A percentile compares a stretch with the other conserved stretches of the same genome.
Evolutionary conservation across 768 basidiomycete species (phyloP).

Genomic region (Exsudoporus frostii): DNA sequence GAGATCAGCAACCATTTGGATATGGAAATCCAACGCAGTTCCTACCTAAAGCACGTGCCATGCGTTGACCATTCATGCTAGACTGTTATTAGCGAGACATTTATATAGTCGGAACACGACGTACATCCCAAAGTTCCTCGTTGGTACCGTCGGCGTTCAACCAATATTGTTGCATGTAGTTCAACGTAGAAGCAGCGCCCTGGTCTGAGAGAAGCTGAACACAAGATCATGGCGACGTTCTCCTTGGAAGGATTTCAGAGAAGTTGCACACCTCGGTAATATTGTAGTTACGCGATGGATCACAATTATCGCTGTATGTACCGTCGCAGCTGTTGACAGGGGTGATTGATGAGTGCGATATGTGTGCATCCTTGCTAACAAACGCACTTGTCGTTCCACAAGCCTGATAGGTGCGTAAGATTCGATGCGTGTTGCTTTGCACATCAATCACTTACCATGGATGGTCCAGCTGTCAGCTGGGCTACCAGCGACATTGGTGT

Average conservation of each 20-base stretch:
- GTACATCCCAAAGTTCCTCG: slow-evolving; percentile 68
- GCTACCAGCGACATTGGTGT: slow-evolving; percentile 59
- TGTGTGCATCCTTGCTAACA: background rate
- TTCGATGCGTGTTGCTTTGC: background rate
- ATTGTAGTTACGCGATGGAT: slow-evolving; percentile 44
- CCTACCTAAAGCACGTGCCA: slow-evolving; percentile 48
- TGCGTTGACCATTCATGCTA: slow-evolving; percentile 73
- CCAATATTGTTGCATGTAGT: slow-evolving; percentile 64
- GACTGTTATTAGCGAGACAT: slow-evolving; percentile 2
- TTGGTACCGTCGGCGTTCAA: slow-evolving; percentile 56
- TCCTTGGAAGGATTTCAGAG: background rate
- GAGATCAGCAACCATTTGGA: background rate
- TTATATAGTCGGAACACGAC: slow-evolving; percentile 10
- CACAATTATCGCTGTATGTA: slow-evolving; percentile 33
- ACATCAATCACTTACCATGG: slow-evolving; percentile 48
- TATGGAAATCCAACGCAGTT: background rate
- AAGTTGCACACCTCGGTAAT: slow-evolving; percentile 36
- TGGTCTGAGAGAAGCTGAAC: slow-evolving; percentile 53
- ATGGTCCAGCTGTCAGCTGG: slow-evolving; percentile 72
- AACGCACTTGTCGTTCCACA: slow-evolving; percentile 64
- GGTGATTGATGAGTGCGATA: background rate
- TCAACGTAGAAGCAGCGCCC: slow-evolving; percentile 55
- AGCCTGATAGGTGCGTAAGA: slow-evolving; percentile 36
- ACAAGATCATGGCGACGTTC: background rate
- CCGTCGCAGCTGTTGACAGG: slow-evolving; percentile 50